phyloP scores from a whole-genome alignment of 371 early-diverging fungal species.

The Lichtheimia corymbifera region DNA sequence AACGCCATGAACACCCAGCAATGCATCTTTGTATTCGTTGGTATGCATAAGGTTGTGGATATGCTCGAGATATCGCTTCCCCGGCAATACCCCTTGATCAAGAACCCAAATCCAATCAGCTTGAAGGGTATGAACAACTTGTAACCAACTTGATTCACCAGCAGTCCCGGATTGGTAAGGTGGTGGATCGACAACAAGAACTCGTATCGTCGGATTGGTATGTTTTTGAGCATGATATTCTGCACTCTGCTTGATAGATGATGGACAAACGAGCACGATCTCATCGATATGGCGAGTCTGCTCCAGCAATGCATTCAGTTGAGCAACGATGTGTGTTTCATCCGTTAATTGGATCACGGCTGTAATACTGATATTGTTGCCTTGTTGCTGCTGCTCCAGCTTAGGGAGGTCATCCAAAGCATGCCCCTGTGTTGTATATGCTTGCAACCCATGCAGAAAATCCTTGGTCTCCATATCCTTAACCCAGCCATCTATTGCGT shows the following conservation, averaged over 20 bases:
- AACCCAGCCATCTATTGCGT: conserved; percentile 4
- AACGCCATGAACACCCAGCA: conserved; percentile 45
- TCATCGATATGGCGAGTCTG: conserved; percentile 35
- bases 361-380: conserved; percentile 8
- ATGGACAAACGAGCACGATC: conserved; percentile 34
- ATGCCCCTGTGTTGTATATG: conserved; percentile 21
- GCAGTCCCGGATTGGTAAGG: conserved; percentile 3
- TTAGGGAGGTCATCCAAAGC: conserved; percentile 9
- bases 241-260: conserved; percentile 5
- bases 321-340: conserved; percentile 20
- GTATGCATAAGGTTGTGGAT: conserved; percentile 39
- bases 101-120: conserved; percentile 43
- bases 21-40: conserved; percentile 36
- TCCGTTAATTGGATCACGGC: conserved; percentile 19
- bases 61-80: conserved; percentile 31
- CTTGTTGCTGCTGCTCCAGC: not conserved
- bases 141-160: conserved; percentile 16
- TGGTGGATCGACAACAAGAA: conserved; percentile 12
- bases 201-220: not conserved
- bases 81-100: conserved; percentile 33
- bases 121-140: conserved; percentile 14
- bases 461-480: not conserved
- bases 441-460: conserved; percentile 17
- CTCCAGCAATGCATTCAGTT: conserved; percentile 31
- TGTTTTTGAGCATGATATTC: conserved; percentile 9